These are phyloP conservation scores for Leishmania turanica DNA, from an alignment of 208 protist genomes.

Conservation along the genomic window DNA sequence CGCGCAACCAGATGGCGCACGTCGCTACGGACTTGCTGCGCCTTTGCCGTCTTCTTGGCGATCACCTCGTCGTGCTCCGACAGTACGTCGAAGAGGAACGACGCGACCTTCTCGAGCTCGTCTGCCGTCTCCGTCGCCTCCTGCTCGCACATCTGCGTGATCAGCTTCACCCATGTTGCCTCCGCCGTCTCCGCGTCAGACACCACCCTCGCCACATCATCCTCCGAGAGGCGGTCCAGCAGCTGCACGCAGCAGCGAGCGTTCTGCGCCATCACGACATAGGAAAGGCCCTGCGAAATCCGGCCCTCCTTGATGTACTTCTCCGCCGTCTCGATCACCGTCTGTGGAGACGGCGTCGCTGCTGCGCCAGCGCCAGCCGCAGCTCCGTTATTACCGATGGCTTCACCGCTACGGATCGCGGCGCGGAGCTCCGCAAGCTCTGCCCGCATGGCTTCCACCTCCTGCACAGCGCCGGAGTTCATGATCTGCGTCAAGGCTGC, in stretches of 20 bases:
- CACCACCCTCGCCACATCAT: constrained; percentile 43
- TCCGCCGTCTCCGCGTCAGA: constrained; percentile 41
- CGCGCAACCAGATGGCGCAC: constrained; percentile 56
- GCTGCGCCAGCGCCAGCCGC: constrained; percentile 5
- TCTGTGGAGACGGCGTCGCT: constrained; percentile 51
- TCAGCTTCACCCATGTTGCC: constrained; percentile 52
- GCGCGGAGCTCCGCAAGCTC: constrained; percentile 30
- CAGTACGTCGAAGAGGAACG: constrained; percentile 71
- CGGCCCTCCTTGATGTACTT: constrained; percentile 46
- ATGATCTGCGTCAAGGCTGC: constrained; percentile 55
- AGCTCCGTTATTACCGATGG: background rate
- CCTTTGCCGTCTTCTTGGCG: constrained; percentile 37
- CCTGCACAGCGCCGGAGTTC: constrained; percentile 39
- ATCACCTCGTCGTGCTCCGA: constrained; percentile 67
- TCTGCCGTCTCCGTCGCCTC: constrained; percentile 29
- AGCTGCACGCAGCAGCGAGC: constrained; percentile 51
- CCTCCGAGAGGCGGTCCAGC: constrained; percentile 36
- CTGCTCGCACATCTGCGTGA: constrained; percentile 44
- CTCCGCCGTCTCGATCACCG: constrained; percentile 55
- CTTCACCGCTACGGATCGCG: constrained; percentile 20
- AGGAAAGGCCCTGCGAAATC: constrained; percentile 44
- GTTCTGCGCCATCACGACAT: constrained; percentile 49
- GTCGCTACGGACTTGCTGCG: constrained; percentile 48
- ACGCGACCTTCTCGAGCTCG: constrained; percentile 48
- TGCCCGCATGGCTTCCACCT: constrained; percentile 59